Percentiles rank a stretch among this genome's conserved stretches.
Conservation (phyloP, 1,139 yeast genomes). For the Nakaseomyces sp. region DNA sequence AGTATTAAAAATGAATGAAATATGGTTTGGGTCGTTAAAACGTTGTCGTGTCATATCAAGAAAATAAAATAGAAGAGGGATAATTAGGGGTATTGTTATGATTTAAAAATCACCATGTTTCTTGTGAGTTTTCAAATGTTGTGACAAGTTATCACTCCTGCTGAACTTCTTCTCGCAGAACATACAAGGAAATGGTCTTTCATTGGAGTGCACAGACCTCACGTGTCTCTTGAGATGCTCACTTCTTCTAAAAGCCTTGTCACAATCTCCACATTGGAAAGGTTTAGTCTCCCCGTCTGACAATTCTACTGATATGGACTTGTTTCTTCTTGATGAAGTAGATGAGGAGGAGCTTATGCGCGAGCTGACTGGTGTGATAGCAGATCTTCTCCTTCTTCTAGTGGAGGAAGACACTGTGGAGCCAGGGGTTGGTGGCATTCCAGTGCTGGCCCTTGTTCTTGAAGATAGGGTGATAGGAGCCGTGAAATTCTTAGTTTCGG, state of each 20-base stretch:
- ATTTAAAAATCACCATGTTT: slow-evolving; percentile 29
- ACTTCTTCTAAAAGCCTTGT: slow-evolving; percentile 53
- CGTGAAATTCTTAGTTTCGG: background rate
- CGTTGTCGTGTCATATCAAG: no score
- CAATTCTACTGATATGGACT: background rate
- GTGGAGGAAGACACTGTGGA: background rate
- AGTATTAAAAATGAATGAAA: no score
- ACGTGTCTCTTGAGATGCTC: slow-evolving; percentile 75
- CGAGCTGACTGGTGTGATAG: background rate
- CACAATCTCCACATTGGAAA: slow-evolving; percentile 34
- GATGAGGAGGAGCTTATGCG: slow-evolving; percentile 10
- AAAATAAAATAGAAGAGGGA: background rate
- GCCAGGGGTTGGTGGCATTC: background rate
- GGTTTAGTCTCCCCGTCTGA: slow-evolving; percentile 29
- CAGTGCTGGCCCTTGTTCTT: background rate
- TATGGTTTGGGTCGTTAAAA: no score
- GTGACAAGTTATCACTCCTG: slow-evolving; percentile 68
- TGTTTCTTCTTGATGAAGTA: slow-evolving; percentile 11
- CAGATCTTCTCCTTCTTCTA: slow-evolving; percentile 5
- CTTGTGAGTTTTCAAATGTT: slow-evolving; percentile 65
- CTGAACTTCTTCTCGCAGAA: slow-evolving; percentile 68
- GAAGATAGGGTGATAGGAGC: slow-evolving; percentile 1
- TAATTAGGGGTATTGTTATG: background rate
- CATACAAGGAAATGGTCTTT: slow-evolving; percentile 65
- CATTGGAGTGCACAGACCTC: slow-evolving; percentile 54